These are phyloP conservation scores for Pseudogymnoascus sp. DNA, from an alignment of 2,329 filamentous ascomycete species.

Conservation along the genomic window DNA sequence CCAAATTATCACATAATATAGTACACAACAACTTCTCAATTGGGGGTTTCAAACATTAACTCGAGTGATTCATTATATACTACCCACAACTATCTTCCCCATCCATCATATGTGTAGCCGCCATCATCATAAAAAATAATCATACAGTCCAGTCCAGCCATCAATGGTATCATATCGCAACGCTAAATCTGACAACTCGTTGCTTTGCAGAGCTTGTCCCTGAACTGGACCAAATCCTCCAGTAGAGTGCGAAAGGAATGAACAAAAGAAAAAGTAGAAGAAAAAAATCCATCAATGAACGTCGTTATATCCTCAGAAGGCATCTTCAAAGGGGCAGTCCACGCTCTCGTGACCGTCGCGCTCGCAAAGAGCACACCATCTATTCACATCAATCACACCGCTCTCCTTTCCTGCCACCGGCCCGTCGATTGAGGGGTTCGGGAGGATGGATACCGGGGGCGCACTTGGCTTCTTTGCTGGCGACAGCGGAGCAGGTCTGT, in stretches of 20 bases:
- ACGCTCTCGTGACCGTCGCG: slow-evolving; percentile 94
- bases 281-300: slow-evolving; percentile 1
- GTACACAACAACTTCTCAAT: background rate
- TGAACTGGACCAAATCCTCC: slow-evolving; percentile 8
- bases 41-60: background rate
- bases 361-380: slow-evolving; percentile 97
- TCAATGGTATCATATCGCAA: slow-evolving; percentile 9
- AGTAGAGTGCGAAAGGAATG: background rate
- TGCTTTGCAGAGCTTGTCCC: slow-evolving; percentile 1
- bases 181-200: slow-evolving; percentile 10
- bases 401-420: slow-evolving; percentile 73
- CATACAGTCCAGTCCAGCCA: slow-evolving; percentile 9
- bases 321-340: slow-evolving; percentile 87
- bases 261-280: background rate
- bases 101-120: slow-evolving; percentile 1
- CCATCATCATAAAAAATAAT: slow-evolving; percentile 1
- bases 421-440: slow-evolving; percentile 57
- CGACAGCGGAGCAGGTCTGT: slow-evolving; percentile 49
- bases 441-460: slow-evolving; percentile 43
- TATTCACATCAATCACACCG: slow-evolving; percentile 70
- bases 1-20: no score
- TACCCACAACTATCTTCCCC: background rate
- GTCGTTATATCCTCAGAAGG: slow-evolving; percentile 41
- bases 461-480: slow-evolving; percentile 35
- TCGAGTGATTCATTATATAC: slow-evolving; percentile 8